phyloP scores from a whole-genome alignment of 2,329 filamentous ascomycete genomes.

The Cercospora berteroae region DNA sequence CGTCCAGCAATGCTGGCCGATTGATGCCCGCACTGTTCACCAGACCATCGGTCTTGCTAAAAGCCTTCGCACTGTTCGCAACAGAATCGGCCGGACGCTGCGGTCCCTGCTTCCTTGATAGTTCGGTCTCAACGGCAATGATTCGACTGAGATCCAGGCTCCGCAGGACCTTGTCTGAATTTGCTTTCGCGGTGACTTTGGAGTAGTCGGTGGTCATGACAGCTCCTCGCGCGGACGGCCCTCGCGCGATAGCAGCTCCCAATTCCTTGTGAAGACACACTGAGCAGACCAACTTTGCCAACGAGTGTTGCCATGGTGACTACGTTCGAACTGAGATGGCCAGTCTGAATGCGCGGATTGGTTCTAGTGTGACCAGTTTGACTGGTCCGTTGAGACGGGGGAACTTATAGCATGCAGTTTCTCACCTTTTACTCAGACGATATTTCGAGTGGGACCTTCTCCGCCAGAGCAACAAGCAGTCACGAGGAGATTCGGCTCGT shows the following conservation, averaged over 20 bases:
- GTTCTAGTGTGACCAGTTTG: background rate
- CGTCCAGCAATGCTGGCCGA: background rate
- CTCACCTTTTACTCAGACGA: background rate
- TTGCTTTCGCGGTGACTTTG: background rate
- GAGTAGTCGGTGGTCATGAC: background rate
- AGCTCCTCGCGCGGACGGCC: background rate
- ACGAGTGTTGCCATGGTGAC: background rate
- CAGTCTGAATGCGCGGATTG: background rate
- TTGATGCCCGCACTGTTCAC: background rate
- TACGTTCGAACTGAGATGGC: background rate
- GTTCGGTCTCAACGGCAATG: background rate
- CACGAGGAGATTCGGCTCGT: background rate
- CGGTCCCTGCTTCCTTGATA: background rate
- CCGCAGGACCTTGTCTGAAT: background rate
- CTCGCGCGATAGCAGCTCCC: background rate
- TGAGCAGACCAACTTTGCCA: background rate
- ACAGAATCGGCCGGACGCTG: background rate
- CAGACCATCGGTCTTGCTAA: background rate
- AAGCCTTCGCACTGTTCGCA: no score
- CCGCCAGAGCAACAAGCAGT: background rate
- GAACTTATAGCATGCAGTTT: background rate
- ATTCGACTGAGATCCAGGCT: background rate
- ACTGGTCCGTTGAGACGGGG: no score
- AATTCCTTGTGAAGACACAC: background rate
- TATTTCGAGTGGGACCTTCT: background rate